Evolutionary conservation across 1,139 yeast genomes (phyloP).

Genomic region (Spathaspora jeffriesii): DNA sequence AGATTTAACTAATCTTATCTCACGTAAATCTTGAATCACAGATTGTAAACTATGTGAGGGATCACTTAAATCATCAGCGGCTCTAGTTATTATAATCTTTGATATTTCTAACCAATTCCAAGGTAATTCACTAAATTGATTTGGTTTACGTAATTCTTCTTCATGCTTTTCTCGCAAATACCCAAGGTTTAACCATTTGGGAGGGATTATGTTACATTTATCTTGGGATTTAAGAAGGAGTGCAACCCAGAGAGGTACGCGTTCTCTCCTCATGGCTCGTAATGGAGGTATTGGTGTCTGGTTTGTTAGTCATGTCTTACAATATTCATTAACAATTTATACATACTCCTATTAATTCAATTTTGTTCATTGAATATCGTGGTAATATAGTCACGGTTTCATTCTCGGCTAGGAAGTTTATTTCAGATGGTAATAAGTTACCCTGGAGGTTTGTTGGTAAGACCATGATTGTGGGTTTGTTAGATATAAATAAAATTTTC

Average conservation of each 20-base stretch:
- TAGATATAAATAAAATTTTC: neutral
- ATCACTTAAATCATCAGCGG: conserved; percentile 74
- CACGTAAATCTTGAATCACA: conserved; percentile 79
- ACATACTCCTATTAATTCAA: conserved; percentile 64
- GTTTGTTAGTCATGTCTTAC: neutral
- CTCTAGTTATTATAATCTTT: conserved; percentile 63
- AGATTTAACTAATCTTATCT: conserved; percentile 78
- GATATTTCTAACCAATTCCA: conserved; percentile 87
- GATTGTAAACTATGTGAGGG: conserved; percentile 67
- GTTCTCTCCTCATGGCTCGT: conserved; percentile 68
- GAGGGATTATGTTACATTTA: conserved; percentile 84
- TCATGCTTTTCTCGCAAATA: conserved; percentile 61
- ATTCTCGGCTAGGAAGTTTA: conserved; percentile 85
- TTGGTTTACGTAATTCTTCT: conserved; percentile 60
- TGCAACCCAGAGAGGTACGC: conserved; percentile 90
- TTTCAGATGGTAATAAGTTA: conserved; percentile 74
- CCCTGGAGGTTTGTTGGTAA: conserved; percentile 57
- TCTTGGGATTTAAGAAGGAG: conserved; percentile 78
- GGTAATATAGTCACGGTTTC: conserved; percentile 75
- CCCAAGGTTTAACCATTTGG: conserved; percentile 77
- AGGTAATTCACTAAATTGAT: conserved; percentile 72
- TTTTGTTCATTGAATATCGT: conserved; percentile 63
- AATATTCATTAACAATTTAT: conserved; percentile 1
- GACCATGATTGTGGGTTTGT: conserved; percentile 47
- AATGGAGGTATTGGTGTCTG: conserved; percentile 51